A percentile compares a stretch with the other conserved stretches of the same genome.
phyloP scores from a whole-genome alignment of 2,329 filamentous ascomycete species.

The Epichloe sp. region DNA sequence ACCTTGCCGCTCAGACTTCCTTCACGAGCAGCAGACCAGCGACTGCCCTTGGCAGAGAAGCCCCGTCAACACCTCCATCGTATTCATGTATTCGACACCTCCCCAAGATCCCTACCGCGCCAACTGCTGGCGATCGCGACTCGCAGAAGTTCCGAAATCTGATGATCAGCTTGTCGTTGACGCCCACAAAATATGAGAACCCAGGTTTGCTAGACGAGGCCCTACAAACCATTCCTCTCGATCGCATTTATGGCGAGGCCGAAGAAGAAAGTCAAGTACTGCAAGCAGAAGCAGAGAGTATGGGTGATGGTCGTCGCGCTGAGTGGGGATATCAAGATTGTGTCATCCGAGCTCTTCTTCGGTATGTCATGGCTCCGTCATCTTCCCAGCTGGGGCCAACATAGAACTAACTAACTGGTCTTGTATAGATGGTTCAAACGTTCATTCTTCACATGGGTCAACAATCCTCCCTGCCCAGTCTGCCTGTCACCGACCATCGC shows the following conservation, averaged over 20 bases:
- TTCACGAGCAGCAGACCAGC: constrained; percentile 30
- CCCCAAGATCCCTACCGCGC: constrained; percentile 55
- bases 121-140: constrained; percentile 47
- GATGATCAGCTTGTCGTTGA: constrained; percentile 72
- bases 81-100: constrained; percentile 38
- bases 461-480: constrained; percentile 75
- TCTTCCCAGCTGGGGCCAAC: neutral
- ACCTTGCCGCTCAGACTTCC: constrained; percentile 28
- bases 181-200: constrained; percentile 91
- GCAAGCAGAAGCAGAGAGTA: constrained; percentile 74
- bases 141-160: constrained; percentile 70
- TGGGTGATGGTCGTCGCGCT: constrained; percentile 65
- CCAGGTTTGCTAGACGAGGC: constrained; percentile 89
- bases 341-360: constrained; percentile 74
- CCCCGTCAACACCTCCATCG: constrained; percentile 28
- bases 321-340: constrained; percentile 98
- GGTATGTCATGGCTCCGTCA: constrained; percentile 35
- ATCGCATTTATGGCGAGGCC: constrained; percentile 84
- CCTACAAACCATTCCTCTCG: constrained; percentile 70
- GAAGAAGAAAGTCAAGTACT: constrained; percentile 87
- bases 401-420: constrained; percentile 9
- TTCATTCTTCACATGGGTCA: constrained; percentile 91
- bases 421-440: constrained; percentile 68
- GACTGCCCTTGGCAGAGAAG: constrained; percentile 26
- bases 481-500: constrained; percentile 76